Percentiles rank a stretch among this genome's conserved stretches.
phyloP scores from a whole-genome alignment of 176 grass and related monocot genomes.

The Aegilops speltoides region DNA sequence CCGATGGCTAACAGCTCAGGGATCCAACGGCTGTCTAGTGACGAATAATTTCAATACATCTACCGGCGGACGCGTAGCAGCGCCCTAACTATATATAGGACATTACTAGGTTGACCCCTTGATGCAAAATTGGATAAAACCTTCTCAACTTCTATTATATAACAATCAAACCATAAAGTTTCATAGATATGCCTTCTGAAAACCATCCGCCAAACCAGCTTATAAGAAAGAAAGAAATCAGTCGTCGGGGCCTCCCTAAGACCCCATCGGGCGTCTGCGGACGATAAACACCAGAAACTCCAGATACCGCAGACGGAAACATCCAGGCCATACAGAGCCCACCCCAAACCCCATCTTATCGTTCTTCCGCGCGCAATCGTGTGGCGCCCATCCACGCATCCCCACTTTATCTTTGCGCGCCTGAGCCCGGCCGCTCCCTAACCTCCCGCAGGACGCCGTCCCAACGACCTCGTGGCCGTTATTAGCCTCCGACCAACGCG shows the following conservation, averaged over 20 bases:
- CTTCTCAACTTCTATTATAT: too few relatives aligned
- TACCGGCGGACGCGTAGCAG: too few relatives aligned
- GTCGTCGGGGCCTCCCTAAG: not conserved
- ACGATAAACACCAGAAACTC: not conserved
- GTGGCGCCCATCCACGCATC: constrained; percentile 30
- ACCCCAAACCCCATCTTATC: constrained; percentile 60
- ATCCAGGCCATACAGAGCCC: constrained; percentile 30
- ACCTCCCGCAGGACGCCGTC: not conserved
- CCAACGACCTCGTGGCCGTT: not conserved
- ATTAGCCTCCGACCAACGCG: constrained; percentile 13
- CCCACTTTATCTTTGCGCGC: constrained; percentile 22
- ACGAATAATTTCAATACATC: too few relatives aligned
- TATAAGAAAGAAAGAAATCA: not conserved
- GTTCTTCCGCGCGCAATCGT: constrained; percentile 30
- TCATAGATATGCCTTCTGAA: too few relatives aligned
- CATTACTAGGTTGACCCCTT: too few relatives aligned
- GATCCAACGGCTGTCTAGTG: too few relatives aligned
- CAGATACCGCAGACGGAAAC: not conserved
- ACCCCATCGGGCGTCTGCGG: not conserved
- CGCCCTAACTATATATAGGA: too few relatives aligned
- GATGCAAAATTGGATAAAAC: too few relatives aligned
- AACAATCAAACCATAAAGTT: too few relatives aligned
- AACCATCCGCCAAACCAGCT: too few relatives aligned
- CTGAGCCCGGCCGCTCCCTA: not conserved
- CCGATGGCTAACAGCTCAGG: too few relatives aligned